A percentile compares a stretch with the other conserved stretches of the same genome.
Evolutionary conservation across 768 basidiomycete species (phyloP).

Genomic region (Lactarius tabidus): DNA sequence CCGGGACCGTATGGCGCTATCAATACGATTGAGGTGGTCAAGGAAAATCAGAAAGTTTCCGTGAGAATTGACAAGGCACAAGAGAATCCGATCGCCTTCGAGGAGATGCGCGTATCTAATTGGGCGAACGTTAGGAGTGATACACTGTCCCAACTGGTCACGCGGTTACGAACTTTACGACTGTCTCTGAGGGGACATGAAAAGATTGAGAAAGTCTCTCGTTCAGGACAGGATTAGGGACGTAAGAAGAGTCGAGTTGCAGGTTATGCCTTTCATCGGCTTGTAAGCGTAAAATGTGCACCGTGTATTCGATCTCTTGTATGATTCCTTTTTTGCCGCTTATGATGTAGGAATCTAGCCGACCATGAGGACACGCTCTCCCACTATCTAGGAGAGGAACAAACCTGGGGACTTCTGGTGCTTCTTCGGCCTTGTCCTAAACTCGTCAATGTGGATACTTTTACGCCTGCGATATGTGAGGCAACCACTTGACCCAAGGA

Average conservation of each 20-base stretch:
- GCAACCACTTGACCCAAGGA: too few species aligned
- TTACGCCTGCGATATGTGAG: too few species aligned
- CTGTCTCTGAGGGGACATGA: not conserved
- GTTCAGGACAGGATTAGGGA: slow-evolving; percentile 10
- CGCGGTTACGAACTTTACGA: slow-evolving; percentile 12
- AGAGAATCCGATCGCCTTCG: slow-evolving; percentile 1
- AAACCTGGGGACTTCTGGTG: slow-evolving; percentile 1
- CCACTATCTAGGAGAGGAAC: not conserved
- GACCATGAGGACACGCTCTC: not conserved
- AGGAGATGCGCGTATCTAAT: slow-evolving; percentile 12
- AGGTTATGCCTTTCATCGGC: slow-evolving; percentile 13
- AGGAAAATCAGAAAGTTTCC: too few species aligned
- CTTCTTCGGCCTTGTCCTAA: not conserved
- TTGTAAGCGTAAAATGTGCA: slow-evolving; percentile 5
- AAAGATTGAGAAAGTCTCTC: slow-evolving; percentile 4
- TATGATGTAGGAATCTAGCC: slow-evolving; percentile 13
- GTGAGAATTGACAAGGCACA: slow-evolving; percentile 7
- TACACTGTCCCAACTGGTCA: not conserved
- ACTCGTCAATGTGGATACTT: too few species aligned
- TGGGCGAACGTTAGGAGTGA: not conserved
- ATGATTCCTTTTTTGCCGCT: slow-evolving; percentile 4
- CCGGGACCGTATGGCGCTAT: not conserved
- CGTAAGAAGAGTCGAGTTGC: not conserved
- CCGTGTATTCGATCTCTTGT: slow-evolving; percentile 9
- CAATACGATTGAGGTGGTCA: too few species aligned